Evolutionary conservation across 192 early-diverging fungal species (phyloP).

Genomic region (Podila horticola): DNA sequence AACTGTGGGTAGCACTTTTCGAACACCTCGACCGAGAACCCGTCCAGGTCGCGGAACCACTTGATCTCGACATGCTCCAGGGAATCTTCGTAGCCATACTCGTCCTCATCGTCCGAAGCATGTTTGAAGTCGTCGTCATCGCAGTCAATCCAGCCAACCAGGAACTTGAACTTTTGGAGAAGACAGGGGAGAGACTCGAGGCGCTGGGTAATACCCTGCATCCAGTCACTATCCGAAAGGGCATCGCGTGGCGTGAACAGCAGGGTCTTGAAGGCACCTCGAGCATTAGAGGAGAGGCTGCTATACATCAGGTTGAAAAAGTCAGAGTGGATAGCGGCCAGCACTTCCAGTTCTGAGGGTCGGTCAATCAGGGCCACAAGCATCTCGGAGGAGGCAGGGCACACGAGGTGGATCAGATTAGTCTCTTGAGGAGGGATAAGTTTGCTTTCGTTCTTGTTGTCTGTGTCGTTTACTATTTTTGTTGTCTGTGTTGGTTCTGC

Average conservation of each 20-base stretch:
- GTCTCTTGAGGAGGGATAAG: conserved; percentile 14
- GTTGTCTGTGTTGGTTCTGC: not conserved
- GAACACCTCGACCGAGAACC: conserved; percentile 30
- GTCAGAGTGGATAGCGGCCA: conserved; percentile 39
- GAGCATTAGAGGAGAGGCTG: conserved; percentile 6
- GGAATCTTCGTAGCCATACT: conserved; percentile 35
- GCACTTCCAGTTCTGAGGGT: conserved; percentile 34
- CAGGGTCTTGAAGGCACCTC: conserved; percentile 12
- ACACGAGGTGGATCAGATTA: conserved; percentile 13
- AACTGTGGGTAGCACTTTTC: conserved; percentile 39
- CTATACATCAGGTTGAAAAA: conserved; percentile 30
- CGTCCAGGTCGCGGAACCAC: conserved; percentile 34
- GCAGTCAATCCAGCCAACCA: conserved; percentile 41
- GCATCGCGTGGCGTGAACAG: conserved; percentile 15
- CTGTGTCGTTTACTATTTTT: not conserved
- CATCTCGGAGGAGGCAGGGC: conserved; percentile 23
- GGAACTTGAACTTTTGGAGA: conserved; percentile 41
- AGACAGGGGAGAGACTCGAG: conserved; percentile 15
- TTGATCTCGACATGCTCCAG: conserved; percentile 47
- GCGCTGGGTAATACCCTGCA: conserved; percentile 8
- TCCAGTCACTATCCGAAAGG: conserved; percentile 31
- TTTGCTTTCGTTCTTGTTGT: not conserved
- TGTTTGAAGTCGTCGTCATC: conserved; percentile 14
- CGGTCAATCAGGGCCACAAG: conserved; percentile 39
- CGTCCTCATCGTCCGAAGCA: conserved; percentile 15